Evolutionary conservation across 352 stramenopile genomes (phyloP), one percentile per base, ranked within the genome.

Genomic region (Globisporangium yorkense): DNA sequence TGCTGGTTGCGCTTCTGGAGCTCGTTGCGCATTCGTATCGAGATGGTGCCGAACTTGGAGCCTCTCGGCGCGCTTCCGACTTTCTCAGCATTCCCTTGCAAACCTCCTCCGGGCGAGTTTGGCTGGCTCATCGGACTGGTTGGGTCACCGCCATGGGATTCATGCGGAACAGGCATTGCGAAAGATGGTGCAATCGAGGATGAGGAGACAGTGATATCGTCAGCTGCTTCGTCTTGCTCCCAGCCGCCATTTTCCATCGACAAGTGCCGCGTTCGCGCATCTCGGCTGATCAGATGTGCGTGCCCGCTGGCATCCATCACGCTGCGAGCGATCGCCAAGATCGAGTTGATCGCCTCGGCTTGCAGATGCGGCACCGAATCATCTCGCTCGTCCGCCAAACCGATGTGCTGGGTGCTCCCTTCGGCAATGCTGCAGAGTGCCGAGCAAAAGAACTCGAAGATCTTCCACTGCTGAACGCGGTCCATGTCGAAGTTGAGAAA

Each of bases 401-500:
- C 37, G 12, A 61, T 50, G 29, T 67, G 70, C 18, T 54, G 52
- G 2, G 50, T 65, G 12, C 57, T 69, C 5, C 80, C 76, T 63
- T 95, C 85, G 13, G 81, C 77, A 37, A 93, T 90, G 13, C 69
- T 85, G 35, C 85, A 91, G 29, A 95, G 53, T 0, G 78, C 77
- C 0, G 72, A 82, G 51, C 77, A 92, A 37, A 93, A 75, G 37
- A 91, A 85, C 61, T 95, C 85, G 49, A 93, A 93, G 33, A 93
- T 92, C 51, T 92, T 95, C 85, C 85, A 95, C 54, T 94, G 81
- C 51, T 95, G 85, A 15, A 93, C 77, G 21, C 82, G 68, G 56
- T 95, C 84, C 70, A 95, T 71, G 65, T 95, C 85, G 46, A 93
- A 95, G 54, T 95, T 95, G 21, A 92, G 61, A 49, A 95, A 95